Evolutionary conservation across 2,329 filamentous ascomycete species (phyloP), one percentile per base, ranked within the genome.

Genomic region (Berkeleyomyces basicola): DNA sequence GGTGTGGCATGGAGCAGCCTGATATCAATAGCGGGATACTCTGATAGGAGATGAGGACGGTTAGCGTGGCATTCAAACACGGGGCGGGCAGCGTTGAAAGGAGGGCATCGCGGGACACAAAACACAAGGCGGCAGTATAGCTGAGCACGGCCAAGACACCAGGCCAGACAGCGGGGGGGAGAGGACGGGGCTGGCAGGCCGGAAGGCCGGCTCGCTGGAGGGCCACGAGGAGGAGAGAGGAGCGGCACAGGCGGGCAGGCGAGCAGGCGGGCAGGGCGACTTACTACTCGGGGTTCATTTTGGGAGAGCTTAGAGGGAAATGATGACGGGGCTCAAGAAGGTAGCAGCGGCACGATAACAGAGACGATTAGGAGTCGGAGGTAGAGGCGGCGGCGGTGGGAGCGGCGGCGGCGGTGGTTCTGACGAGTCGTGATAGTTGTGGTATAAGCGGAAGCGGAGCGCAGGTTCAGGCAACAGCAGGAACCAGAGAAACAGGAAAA

Each of bases 221-320:
- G 2, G 23, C 23, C 23, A 23, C 23, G 23, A 23, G 23, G 23
- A 23, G 23, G 23, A 23, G 23, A 23, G n/a, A 7, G 47, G 31
- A 51, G 47, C 47, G 33, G 3, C 47, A 31, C 16, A 11, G 23
- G 31, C 44, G 37, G 61, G 37, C 33, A 39, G 42, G 61, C 33
- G 55, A 55, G 46, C 14, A 36, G 42, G 59, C 31, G 59, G 16
- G 9, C 14, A 70, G 59, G 16, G 9, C 14, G 70, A 84, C 87
- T 74, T 85, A 93, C 88, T 82, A 93, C 88, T 93, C 88, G 74
- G 88, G 88, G 82, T 93, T 93, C 88, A 93, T 93, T 73, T 70
- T 88, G 80, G 75, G 72, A 72, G 71, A 37, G 37, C 63, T 44
- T 55, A 40, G 31, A 46, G 14, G 51, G 49, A 37, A 40, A 39